Base-by-base conservation (phyloP, 805 yeast species). In the Sungouiella thailandica region DNA sequence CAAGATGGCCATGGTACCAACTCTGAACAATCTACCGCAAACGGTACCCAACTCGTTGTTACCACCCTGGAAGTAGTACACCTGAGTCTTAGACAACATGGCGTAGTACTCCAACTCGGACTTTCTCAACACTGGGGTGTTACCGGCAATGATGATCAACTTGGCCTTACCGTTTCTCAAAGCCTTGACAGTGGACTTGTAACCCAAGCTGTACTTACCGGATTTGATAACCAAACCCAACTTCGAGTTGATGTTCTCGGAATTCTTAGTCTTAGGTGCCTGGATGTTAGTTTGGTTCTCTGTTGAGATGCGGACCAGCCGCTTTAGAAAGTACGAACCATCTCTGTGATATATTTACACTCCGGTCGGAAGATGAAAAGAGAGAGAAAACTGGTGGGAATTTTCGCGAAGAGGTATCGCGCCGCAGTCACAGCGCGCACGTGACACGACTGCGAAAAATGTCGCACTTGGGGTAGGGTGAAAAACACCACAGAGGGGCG, bases 71-170 rank as follows among this genome's bases (percentile, higher is more conserved):
- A 89, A 93, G 89, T 89, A 94, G 93, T 90, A 89, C 53, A 81
- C 83, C 65, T 78, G 79, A 69, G 96, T 85, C 86, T 89, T 90
- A 70, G 97, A 84, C 71, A 93, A 83, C 98, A 93, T 90, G 65
- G 97, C 97, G 87, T 93, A 93, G 83, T 93, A 93, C 81, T 93
- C 98, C 72, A 93, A 82, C 83, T 93, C 99, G 58, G 97, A 87
- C 80, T 93, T 90, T 83, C 97, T 90, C 73, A 93, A 84, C 62
- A 90, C 95, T 76, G 98, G 98, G 65, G 97, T 93, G 93, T 93
- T 93, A 69, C 94, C 93, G 62, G 99, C 96, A 64, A 93, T 80
- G 76, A 93, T 83, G 68, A 93, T 76, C 72, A 93, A 82, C 86
- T 93, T 93, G 59, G 98, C 95, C 82, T 90, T 90, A 68, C 96